Evolutionary conservation across 2,329 filamentous ascomycete genomes (phyloP), one percentile per base, ranked within the genome.

Genomic region (Aspergillus calidoustus): DNA sequence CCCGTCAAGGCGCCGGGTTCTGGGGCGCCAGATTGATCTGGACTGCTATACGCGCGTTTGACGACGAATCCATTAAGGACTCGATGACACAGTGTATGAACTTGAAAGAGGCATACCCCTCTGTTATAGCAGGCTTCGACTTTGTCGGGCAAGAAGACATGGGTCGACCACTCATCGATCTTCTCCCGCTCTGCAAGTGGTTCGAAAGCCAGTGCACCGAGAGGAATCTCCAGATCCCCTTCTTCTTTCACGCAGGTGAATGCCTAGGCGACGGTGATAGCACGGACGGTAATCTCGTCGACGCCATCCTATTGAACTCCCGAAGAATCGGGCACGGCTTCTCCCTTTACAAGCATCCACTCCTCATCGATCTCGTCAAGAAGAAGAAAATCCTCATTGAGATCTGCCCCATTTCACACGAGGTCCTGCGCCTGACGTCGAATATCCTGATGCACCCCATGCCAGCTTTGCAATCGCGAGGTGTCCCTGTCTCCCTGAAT

Each of bases 171-270:
- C 19, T 63, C 38, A 19, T 63, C 25, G 57, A 60, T 3, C 50
- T 63, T 8, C 44, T 63, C 38, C 61, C 61, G 8, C 57, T 60
- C 28, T 48, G 38, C 19, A 51, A 60, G 15, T 60, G 57, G 61
- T 63, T 63, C 38, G 43, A 60, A 46, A 43, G 47, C n/a, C 30
- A 63, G 41, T 63, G 61, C 38, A 6, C n/a, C 15, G 34, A 44
- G 4, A 46, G 34, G 2, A 50, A 60, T 30, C 53, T 63, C 11
- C 28, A 52, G 4, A 57, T 63, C 22, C 61, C 61, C 3, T 63
- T 63, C 54, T 63, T 63, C 61, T 54, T 63, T 23, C 61, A 63
- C 48, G 61, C 61, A n/a, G 61, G 61, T 31, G 61, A 63, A 43
- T 63, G 61, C 22, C 54, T 60, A 41, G 61, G 61, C 3, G 61